Percentiles rank a stretch among this genome's conserved stretches.
phyloP scores from a whole-genome alignment of 495 filamentous ascomycete species.

The Annulohypoxylon stygium region DNA sequence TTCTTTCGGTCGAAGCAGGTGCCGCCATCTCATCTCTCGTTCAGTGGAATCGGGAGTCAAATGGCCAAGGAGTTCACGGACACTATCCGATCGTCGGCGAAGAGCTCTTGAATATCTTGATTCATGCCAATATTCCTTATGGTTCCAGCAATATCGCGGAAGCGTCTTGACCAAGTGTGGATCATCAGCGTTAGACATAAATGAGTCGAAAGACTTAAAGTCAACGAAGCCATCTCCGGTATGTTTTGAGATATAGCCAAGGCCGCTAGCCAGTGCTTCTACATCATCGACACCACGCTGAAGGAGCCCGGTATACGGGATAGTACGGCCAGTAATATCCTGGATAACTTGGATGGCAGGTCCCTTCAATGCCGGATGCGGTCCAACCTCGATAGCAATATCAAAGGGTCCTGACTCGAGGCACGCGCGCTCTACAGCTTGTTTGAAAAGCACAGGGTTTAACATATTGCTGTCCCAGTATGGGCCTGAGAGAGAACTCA shows the following conservation, averaged over 20 bases:
- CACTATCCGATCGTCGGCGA: constrained; percentile 29
- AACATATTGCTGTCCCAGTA: constrained; percentile 66
- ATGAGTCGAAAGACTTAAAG: constrained; percentile 32
- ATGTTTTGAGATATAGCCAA: constrained; percentile 53
- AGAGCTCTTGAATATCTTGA: constrained; percentile 53
- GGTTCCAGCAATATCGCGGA: constrained; percentile 66
- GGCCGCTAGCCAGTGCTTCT: constrained; percentile 46
- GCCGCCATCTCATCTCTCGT: constrained; percentile 58
- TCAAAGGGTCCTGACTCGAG: constrained; percentile 26
- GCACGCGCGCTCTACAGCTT: constrained; percentile 54
- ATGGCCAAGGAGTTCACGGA: constrained; percentile 61
- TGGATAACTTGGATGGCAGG: constrained; percentile 48
- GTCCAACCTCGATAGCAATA: constrained; percentile 64
- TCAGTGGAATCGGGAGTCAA: constrained; percentile 45
- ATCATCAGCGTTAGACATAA: not conserved
- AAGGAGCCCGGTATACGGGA: constrained; percentile 49
- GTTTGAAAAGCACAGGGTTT: constrained; percentile 62
- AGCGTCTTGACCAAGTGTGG: constrained; percentile 51
- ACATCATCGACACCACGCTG: constrained; percentile 35
- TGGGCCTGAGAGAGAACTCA: constrained; percentile 27
- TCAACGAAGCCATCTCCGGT: constrained; percentile 25
- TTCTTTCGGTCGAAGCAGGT: constrained; percentile 56
- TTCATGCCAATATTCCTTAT: constrained; percentile 61
- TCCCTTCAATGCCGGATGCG: constrained; percentile 65
- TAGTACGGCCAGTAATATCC: constrained; percentile 3